Base-by-base conservation (phyloP, 441 rosid species). In the Eutrema salsugineum region DNA sequence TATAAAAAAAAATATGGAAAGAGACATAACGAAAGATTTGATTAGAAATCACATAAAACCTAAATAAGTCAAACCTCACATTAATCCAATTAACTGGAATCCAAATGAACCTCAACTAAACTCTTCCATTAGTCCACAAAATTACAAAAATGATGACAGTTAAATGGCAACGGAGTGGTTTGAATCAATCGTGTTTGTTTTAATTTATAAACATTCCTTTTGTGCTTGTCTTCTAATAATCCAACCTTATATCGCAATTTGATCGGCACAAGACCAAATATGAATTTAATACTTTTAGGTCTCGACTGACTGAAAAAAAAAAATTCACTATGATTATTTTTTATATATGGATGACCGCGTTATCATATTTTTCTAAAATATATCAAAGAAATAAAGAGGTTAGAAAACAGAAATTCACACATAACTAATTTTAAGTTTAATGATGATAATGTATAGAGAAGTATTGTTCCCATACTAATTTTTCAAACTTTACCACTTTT, bases 91-190 rank as follows among this genome's bases (percentile, higher is more conserved):
- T 17, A 43, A 71, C 80, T 58, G 67, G 19, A 51, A 58, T 59
- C 72, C 80, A 77, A 71, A 77, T 59, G 5, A 51, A 51, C 49
- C 20, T 60, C 68, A 77, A 66, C 80, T 77, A 77, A 77, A 71
- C 77, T 51, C 80, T 71, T 64, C 64, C 16, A 76, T 77, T 59
- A 70, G 68, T 71, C 80, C 68, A 65, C 49, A 59, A 65, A 65
- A 59, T 36, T 49, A 77, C 80, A 77, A 71, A 71, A 71, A 58
- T 64, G 68, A 71, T 71, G 80, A 77, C 77, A 71, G 36, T 71
- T 77, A 70, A 76, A 76, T 66, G 67, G 68, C 63, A 71, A 66
- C 58, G 80, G 80, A 77, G 80, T 77, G 77, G 80, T 77, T 77
- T 66, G 43, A 22, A 63, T 63, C 67, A 63, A 24, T 32, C 42